Conservation (phyloP, 1,139 yeast genomes). For the Lodderomyces orthopsilosis region DNA sequence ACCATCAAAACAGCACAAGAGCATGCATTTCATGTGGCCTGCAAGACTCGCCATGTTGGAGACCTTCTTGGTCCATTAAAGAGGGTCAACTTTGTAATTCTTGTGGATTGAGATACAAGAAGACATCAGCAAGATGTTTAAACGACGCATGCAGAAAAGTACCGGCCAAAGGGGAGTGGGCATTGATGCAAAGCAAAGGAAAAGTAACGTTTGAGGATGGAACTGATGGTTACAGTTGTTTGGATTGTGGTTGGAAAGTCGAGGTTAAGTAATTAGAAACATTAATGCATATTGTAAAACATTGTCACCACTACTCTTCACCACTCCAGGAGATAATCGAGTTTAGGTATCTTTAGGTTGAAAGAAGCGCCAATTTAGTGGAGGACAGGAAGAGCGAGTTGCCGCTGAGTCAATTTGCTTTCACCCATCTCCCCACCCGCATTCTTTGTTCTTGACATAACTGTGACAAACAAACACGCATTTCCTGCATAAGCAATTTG, state of each 20-base stretch:
- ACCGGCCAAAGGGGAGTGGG: conserved; percentile 96
- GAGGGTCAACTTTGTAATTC: conserved; percentile 95
- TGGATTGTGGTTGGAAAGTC: conserved; percentile 60
- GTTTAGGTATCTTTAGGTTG: no score
- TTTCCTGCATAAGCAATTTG: not conserved
- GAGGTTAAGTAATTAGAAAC: conserved; percentile 28
- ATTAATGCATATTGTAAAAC: not conserved
- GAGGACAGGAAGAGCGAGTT: no score
- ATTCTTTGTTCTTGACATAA: no score
- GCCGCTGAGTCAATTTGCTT: no score
- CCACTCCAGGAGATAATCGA: no score
- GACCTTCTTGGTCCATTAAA: conserved; percentile 90
- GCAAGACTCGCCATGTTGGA: conserved; percentile 95
- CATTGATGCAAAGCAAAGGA: conserved; percentile 76
- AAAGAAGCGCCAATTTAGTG: no score
- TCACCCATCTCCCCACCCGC: no score
- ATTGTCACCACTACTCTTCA: no score
- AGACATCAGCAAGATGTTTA: conserved; percentile 87
- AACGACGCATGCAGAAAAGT: conserved; percentile 74
- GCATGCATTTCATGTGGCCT: conserved; percentile 89
- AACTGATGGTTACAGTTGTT: conserved; percentile 53
- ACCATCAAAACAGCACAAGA: conserved; percentile 36
- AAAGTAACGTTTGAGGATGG: conserved; percentile 42
- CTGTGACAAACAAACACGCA: no score
- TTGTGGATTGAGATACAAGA: conserved; percentile 91